Base-by-base conservation (phyloP, 306 rosid species). In the Begonia peltatifolia region DNA sequence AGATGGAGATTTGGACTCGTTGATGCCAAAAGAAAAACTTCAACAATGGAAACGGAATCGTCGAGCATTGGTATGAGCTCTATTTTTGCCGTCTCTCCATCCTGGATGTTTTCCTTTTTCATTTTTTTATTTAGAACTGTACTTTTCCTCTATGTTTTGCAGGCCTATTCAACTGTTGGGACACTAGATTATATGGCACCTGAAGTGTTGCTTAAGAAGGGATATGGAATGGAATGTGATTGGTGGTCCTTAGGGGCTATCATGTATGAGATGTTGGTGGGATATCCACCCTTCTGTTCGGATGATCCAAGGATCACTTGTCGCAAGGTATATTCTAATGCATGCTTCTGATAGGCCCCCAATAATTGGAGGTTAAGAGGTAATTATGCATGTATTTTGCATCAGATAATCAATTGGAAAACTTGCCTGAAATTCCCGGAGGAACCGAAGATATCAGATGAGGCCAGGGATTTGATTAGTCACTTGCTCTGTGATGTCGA, bases 221-320 rank as follows among this genome's bases (percentile, higher is more conserved):
- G 99, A 42, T 92, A 86, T 62, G 99, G 94, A 64, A 83, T 92
- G 14, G 99, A 92, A 73, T 92, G 99, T 65, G 99, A 92, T 75
- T 92, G 99, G 99, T 92, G 99, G 99, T 92, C 99, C 16, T 78
- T 92, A 59, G 99, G 99, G 61, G 96, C 99, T 36, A 92, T 92
- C 72, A 65, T 92, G 99, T 92, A 86, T 48, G 99, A 92, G 82
- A 92, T 92, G 99, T 88, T 92, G 58, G 71, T 82, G 15, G 99
- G 99, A 16, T 92, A 86, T 76, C 96, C 99, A 60, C 99, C 99
- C 53, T 92, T 92, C 72, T 86, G 88, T 75, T 86, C 99, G 58
- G 99, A 92, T 9, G 99, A 92, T 74, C 99, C 99, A 62, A 92
- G 99, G 75, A 83, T 86, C 52, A 80, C 99, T 63, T 92, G 90